Evolutionary conservation across 768 basidiomycete species (phyloP), one percentile per base, ranked within the genome.

Genomic region (Serendipita indica): DNA sequence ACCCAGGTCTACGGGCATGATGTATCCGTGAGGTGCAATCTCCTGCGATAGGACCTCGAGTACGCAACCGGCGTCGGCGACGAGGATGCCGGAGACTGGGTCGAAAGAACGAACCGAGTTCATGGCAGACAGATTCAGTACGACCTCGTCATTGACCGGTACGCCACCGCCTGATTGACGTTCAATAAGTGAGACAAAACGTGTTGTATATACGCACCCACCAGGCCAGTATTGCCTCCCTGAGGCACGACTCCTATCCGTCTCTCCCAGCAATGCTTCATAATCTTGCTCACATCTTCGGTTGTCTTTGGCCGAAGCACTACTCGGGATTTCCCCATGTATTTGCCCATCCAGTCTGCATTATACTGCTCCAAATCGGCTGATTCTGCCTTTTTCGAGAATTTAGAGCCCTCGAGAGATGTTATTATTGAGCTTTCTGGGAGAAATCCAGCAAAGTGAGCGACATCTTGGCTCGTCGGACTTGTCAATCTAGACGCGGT

Each of bases 201-300:
- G 41, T 6, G 6, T 6, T 18, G 18, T 43, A n/a, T 20, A n/a
- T 13, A 67, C 71, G 62, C 58, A 59, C 93, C 96, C 34, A 99
- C 96, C 12, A 99, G 79, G 14, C 96, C 96, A 0, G 96, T 99
- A 72, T 99, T 99, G 45, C 96, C 96, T 46, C 96, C 94, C 70
- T 99, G 96, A 1, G 96, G 96, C 1, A 96, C 92, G 58, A 98
- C 79, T n/a, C 83, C 84, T 39, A 99, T 86, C 58, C 79, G 77
- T 59, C 81, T 77, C 58, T 83, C 75, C 64, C 84, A 81, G 70
- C 96, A 98, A 75, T 83, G 89, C 67, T 82, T 84, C 67, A 98
- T 75, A 58, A 97, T 86, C 64, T 85, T 74, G 69, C 84, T 86
- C 67, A 98, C 91, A 72, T 99, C 83, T 61, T 86, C 72, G 0